Percentiles rank a stretch among this genome's conserved stretches.
phyloP scores from a whole-genome alignment of 2,329 filamentous ascomycete species.

The Trichoderma semiorbis region DNA sequence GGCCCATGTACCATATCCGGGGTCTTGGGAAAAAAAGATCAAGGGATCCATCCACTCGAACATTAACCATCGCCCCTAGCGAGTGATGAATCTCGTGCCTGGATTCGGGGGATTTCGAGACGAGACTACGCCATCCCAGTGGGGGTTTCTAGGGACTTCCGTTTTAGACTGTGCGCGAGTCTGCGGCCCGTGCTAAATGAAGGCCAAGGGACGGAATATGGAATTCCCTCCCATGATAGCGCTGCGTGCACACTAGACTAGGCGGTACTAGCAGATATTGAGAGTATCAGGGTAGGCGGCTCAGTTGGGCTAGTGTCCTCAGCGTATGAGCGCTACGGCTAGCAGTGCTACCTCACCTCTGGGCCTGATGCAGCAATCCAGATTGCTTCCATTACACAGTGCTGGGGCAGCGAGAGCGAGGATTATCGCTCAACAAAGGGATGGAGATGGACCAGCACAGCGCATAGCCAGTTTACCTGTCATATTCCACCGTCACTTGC shows the following conservation, averaged over 20 bases:
- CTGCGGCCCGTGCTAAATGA: slow-evolving; percentile 10
- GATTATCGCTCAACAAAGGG: neutral
- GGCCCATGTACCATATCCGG: slow-evolving; percentile 10
- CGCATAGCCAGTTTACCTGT: neutral
- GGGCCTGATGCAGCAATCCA: neutral
- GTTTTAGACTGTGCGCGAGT: slow-evolving; percentile 11
- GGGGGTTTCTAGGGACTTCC: neutral
- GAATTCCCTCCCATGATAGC: neutral
- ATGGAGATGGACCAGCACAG: neutral
- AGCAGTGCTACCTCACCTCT: neutral
- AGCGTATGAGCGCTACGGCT: neutral
- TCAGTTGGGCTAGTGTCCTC: neutral
- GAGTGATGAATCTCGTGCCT: slow-evolving; percentile 12
- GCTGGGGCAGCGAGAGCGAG: neutral
- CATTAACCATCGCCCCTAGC: slow-evolving; percentile 7
- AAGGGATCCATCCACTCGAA: neutral
- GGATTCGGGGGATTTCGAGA: slow-evolving; percentile 8
- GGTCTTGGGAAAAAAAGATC: slow-evolving; percentile 1
- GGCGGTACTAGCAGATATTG: neutral
- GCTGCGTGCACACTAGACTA: neutral
- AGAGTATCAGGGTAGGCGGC: neutral
- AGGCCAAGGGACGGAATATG: neutral
- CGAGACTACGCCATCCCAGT: slow-evolving; percentile 3
- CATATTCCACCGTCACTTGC: slow-evolving; percentile 4
- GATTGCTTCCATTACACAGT: neutral